Conservation (phyloP, 2,329 filamentous ascomycete genomes). For the Aspergillus sp. region DNA sequence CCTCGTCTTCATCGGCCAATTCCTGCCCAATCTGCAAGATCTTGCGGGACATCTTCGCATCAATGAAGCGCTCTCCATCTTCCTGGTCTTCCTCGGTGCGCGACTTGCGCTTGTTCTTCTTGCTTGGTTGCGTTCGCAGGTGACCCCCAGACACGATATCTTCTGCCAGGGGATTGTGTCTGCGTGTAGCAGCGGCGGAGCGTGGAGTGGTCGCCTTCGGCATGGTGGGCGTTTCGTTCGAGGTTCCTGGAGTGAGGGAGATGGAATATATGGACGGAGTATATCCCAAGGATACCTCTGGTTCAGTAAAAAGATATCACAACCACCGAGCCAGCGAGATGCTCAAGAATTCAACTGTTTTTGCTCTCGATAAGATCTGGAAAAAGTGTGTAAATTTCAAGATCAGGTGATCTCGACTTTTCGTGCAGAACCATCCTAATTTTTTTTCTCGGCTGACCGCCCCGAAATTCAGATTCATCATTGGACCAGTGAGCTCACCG, state of each 20-base stretch:
- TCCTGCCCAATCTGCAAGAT: conserved; percentile 90
- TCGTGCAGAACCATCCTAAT: conserved; percentile 26
- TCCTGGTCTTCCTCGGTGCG: conserved; percentile 54
- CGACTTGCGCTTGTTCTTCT: conserved; percentile 66
- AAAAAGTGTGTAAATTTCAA: conserved; percentile 35
- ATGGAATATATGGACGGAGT: background rate
- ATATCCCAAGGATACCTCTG: background rate
- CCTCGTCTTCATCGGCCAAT: conserved; percentile 76
- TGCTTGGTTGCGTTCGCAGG: conserved; percentile 70
- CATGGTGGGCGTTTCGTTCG: conserved; percentile 52
- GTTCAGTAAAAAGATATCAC: background rate
- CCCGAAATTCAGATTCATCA: background rate
- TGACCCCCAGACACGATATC: conserved; percentile 72
- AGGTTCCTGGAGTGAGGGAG: background rate
- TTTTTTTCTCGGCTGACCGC: conserved; percentile 22
- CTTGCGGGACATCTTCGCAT: conserved; percentile 81
- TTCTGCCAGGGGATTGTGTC: conserved; percentile 88
- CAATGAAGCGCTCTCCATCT: conserved; percentile 71
- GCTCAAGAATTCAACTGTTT: background rate
- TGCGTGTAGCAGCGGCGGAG: conserved; percentile 59
- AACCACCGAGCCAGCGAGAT: background rate
- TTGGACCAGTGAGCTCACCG: conserved; percentile 3
- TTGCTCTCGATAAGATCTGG: conserved; percentile 10
- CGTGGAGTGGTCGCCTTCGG: conserved; percentile 69
- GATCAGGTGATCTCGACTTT: conserved; percentile 35